Percentiles rank a stretch among this genome's conserved stretches.
Evolutionary conservation across 2,329 filamentous ascomycete genomes (phyloP).

Genomic region (Ascochyta rabiei): DNA sequence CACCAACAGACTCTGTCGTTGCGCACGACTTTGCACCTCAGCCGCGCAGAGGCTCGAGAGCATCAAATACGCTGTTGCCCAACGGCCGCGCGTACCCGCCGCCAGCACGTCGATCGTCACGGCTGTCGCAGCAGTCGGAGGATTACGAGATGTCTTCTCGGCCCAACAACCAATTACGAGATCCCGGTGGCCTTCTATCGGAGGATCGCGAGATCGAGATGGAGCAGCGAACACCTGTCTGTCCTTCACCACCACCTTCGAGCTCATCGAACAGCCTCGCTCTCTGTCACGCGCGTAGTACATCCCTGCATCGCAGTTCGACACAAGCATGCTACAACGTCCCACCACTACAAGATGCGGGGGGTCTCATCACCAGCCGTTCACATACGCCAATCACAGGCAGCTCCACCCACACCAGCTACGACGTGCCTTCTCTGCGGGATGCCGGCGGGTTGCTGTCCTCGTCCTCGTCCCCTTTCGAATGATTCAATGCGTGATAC

Average conservation of each 20-base stretch:
- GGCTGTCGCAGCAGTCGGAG: conserved; percentile 43
- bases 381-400: conserved; percentile 22
- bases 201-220: conserved; percentile 32
- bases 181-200: conserved; percentile 32
- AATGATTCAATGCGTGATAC: conserved; percentile 40
- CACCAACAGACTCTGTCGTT: conserved; percentile 45
- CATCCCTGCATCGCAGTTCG: conserved; percentile 25
- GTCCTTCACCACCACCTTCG: conserved; percentile 23
- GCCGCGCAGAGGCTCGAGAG: conserved; percentile 39
- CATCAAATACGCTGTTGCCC: conserved; percentile 32
- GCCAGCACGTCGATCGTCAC: conserved; percentile 38
- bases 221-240: conserved; percentile 18
- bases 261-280: conserved; percentile 20
- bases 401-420: conserved; percentile 30
- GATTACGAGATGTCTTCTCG: conserved; percentile 38
- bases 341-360: conserved; percentile 39
- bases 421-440: conserved; percentile 36
- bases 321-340: conserved; percentile 33
- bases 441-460: conserved; percentile 44
- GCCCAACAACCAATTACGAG: conserved; percentile 32
- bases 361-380: conserved; percentile 32
- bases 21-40: conserved; percentile 52
- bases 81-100: conserved; percentile 34
- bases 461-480: conserved; percentile 17
- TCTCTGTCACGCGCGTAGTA: conserved; percentile 15